Evolutionary conservation across 176 grass and related monocot species (phyloP), one percentile per base, ranked within the genome.

Genomic region (Microstegium vimineum): DNA sequence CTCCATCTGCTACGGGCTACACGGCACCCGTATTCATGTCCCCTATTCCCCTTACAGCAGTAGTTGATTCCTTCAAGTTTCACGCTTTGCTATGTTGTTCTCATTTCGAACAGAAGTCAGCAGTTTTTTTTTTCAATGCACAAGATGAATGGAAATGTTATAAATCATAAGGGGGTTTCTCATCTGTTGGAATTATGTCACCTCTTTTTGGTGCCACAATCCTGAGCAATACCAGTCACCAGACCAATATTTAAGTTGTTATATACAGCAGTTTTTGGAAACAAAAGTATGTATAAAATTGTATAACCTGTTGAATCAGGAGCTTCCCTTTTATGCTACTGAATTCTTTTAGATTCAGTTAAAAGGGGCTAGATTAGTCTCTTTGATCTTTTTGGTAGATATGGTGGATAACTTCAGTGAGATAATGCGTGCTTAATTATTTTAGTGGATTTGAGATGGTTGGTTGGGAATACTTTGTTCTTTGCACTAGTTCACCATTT

Each of bases 1-100:
- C n/a, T 91, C 92, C 66, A 68, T 87, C 76, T 98, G 92, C 85
- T 98, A 93, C 57, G 95, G 95, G n/a, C 90, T 98, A 37, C 95
- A 98, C 0, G 95, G 95, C 82, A 94, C 87, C 23, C 89, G 90
- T 98, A 89, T 13, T 14, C 62, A 60, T 54, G 72, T 62, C 22
- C 54, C 28, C n/a, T 49, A 14, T 37, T 63, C 38, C 35, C 41
- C 34, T 86, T 82, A 0, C 31, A 81, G 17, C 38, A 72, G 27
- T 74, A 41, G 65, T 6, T 67, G 15, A 16, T 79, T 36, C 10
- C 30, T 27, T 47, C 33, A 35, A 42, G 22, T 77, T 36, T 73
- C 30, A 71, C 4, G 5, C 30, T 45, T 57, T 26, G 49, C 33
- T 64, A 41, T 49, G 23, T 8, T 69, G 78, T 77, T 71, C 51